phyloP scores from a whole-genome alignment of 345 rosid genomes.

The Isatis tinctoria region DNA sequence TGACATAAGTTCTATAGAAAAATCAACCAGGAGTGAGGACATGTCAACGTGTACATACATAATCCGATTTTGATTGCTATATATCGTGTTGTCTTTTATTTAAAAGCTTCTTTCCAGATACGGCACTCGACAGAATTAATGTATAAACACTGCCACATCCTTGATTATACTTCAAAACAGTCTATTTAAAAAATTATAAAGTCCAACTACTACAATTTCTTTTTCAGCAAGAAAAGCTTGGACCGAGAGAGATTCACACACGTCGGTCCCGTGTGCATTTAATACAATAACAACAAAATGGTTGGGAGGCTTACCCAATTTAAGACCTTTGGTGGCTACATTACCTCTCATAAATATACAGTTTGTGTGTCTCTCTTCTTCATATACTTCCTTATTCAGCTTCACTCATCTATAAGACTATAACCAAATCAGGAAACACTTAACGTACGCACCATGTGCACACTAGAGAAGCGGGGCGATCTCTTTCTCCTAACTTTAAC shows the following conservation, averaged over 20 bases:
- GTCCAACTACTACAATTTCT: not conserved
- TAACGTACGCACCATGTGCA: slow-evolving; percentile 44
- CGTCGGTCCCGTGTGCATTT: not conserved
- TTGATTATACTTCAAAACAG: not conserved
- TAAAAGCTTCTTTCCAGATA: no score
- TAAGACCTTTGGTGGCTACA: not conserved
- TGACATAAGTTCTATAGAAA: not conserved
- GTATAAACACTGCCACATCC: not conserved
- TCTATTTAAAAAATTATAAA: not conserved
- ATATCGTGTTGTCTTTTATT: no score
- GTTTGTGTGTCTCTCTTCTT: slow-evolving; percentile 1
- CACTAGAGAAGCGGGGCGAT: slow-evolving; percentile 51
- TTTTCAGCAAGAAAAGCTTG: not conserved
- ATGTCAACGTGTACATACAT: not conserved
- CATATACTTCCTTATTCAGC: not conserved
- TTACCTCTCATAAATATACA: slow-evolving; percentile 6
- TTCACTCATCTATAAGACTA: not conserved
- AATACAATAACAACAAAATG: slow-evolving; percentile 15
- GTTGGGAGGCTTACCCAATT: slow-evolving; percentile 31
- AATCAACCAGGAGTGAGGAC: not conserved
- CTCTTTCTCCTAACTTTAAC: slow-evolving; percentile 62
- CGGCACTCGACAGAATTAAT: no score
- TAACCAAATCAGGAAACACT: not conserved
- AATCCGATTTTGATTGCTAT: not conserved
- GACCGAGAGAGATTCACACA: not conserved